Base-by-base conservation (phyloP, 2,329 filamentous ascomycete genomes). In the Pezizomycotina sp. region DNA sequence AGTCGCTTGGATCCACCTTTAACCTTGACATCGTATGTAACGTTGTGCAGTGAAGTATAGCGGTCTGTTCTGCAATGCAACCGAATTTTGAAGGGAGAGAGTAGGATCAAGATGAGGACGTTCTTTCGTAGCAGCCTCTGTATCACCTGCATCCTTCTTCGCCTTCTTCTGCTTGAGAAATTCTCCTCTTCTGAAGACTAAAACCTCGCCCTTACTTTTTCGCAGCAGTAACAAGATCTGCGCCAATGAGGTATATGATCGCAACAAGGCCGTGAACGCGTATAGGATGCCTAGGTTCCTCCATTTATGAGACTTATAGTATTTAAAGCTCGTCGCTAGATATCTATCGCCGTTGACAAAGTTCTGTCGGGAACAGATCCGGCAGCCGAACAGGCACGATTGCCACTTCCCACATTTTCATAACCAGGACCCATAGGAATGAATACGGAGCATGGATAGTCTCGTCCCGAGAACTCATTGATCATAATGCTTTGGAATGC, bases 41-140 rank as follows among this genome's bases (percentile, higher is more conserved):
- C 71, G 46, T 78, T 65, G 54, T 78, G 77, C 82, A 92, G 0
- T 83, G 92, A 42, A 92, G 64, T n/a, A 82, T 63, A 22, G 73
- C 70, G 4, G 71, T 81, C 53, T 81, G 74, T 47, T 62, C 64
- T 50, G 71, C 67, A 34, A 74, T 73, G 41, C 41, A n/a, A 43
- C 41, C 8, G 41, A 43, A 14, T 38, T 34, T 34, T 43, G 36
- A 10, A 58, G 29, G 58, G 60, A 13, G 59, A 43, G 27, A 20
- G 34, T 35, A 2, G 16, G 28, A 13, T 25, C 38, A 5, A 46
- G 38, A 8, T 43, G 13, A 45, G 45, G 5, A 33, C 31, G 8
- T 46, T 41, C 14, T 36, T 54, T 18, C 53, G 44, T 21, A 6
- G 53, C 53, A 16, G 50, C 46, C 47, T 64, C 62, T 3, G 55